Evolutionary conservation across 371 early-diverging fungal genomes (phyloP), one percentile per base, ranked within the genome.

Genomic region (Mortierella sp.): DNA sequence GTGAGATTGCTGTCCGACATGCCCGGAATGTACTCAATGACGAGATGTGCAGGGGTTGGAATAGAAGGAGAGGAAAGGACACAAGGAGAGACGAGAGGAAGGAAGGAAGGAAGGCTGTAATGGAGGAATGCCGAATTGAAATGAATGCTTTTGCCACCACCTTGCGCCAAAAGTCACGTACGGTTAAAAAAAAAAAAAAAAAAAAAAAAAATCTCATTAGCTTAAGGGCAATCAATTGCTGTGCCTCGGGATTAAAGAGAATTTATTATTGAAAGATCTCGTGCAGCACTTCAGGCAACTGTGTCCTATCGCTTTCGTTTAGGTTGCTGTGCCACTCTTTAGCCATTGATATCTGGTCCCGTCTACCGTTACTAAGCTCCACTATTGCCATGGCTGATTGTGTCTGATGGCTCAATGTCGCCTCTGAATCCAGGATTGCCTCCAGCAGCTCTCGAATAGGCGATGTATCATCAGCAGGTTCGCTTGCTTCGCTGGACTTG

Each of bases 341-440:
- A n/a, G 49, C 62, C 28, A 64, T 70, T 24, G 30, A 35, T 26
- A 75, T 61, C 11, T 57, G 65, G 4, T 62, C 62, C 40, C 30
- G 16, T 8, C 66, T 43, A 2, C 70, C 70, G 24, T 62, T 70
- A 22, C 70, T 65, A 32, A 75, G 16, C 16, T 52, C 55, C 12
- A 70, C 45, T n/a, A 75, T 64, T 35, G 76, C 76, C 8, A 70
- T 22, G 24, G 70, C 76, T 49, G 76, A 75, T 39, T 45, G 51
- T 22, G 45, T 49, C 45, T 75, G 76, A 57, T 75, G 76, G 30
- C 55, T 39, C 47, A 75, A n/a, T 11, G 35, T 57, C 39, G 76
- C 76, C 6, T 70, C 62, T 9, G 76, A 66, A 28, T 28, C 57
- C 40, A 75, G 28, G 35, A 75, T 70, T 37, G 61, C 70, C 35